Percentiles rank a stretch among this genome's conserved stretches.
phyloP scores from a whole-genome alignment of 257 asterid species.

The Eustoma russellianum region DNA sequence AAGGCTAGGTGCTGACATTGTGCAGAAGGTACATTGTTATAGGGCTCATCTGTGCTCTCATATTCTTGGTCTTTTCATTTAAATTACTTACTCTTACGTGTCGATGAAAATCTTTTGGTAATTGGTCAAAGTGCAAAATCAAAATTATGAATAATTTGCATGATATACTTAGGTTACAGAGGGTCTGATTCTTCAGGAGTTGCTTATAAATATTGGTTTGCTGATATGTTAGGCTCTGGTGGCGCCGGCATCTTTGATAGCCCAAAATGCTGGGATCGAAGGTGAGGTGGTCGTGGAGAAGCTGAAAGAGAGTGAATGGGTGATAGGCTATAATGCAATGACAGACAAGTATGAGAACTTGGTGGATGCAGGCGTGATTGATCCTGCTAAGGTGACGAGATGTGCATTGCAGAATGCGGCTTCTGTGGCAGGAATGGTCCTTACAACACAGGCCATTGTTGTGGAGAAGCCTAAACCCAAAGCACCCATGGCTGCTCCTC shows the following conservation, averaged over 20 bases:
- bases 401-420: constrained; percentile 81
- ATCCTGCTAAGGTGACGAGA: constrained; percentile 94
- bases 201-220: too few species aligned
- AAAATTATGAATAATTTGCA: too few species aligned
- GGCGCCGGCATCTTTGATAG: constrained; percentile 80
- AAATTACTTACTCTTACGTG: too few species aligned
- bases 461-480: constrained; percentile 81
- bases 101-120: too few species aligned
- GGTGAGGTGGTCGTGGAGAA: constrained; percentile 97
- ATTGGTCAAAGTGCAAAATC: too few species aligned
- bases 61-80: too few species aligned
- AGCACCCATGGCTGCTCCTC: constrained; percentile 32
- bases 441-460: constrained; percentile 95
- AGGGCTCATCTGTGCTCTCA: too few species aligned
- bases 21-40: constrained; percentile 56
- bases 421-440: constrained; percentile 96
- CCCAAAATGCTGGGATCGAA: constrained; percentile 87
- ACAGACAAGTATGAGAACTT: constrained; percentile 62
- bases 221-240: constrained; percentile 48
- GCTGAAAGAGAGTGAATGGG: constrained; percentile 70
- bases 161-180: too few species aligned
- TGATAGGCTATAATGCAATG: constrained; percentile 91
- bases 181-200: too few species aligned
- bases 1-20: constrained; percentile 84
- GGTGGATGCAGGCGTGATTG: constrained; percentile 80